Evolutionary conservation across 2,329 filamentous ascomycete genomes (phyloP), one percentile per base, ranked within the genome.

Genomic region (Colletotrichum sp.): DNA sequence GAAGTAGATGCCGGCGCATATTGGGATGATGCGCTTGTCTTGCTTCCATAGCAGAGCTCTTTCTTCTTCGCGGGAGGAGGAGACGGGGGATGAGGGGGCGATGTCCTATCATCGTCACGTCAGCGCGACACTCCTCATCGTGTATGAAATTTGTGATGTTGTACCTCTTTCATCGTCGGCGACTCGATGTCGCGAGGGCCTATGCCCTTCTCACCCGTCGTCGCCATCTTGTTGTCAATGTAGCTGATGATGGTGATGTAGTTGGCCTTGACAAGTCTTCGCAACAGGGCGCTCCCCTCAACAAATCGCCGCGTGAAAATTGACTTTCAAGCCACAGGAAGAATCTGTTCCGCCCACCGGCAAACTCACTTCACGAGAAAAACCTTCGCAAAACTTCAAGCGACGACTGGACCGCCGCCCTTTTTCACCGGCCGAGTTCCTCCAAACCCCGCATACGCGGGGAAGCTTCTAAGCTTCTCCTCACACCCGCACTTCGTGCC

Each of bases 1-100:
- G 62, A 94, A 87, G 82, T 93, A 94, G 67, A 94, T 93, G 69
- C 83, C 85, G 8, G 91, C 90, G n/a, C 88, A 90, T 16, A 94
- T 84, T 2, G 93, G 92, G 16, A 94, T 85, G 72, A 94, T 93
- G 71, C 90, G 88, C 21, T 90, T 75, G 81, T 94, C 93, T 79
- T 93, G 92, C 79, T 90, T 92, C 83, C 88, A 85, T 28, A 92
- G 77, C 8, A 92, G 84, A 7, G 82, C 80, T 71, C 83, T 86
- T 66, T 86, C 85, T 59, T 81, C 73, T 21, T 72, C 73, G 12
- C 63, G 34, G 21, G 52, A 36, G 66, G 32, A 18, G 7, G 64
- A 39, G 24, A 49, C 2, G 7, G 39, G 32, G 3, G 55, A 59
- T 1, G 44, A 24, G 0, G 66, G 30, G 5, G 26, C 59, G 16